Conservation (phyloP, 2,329 filamentous ascomycete species). For the Talaromyces sp. region DNA sequence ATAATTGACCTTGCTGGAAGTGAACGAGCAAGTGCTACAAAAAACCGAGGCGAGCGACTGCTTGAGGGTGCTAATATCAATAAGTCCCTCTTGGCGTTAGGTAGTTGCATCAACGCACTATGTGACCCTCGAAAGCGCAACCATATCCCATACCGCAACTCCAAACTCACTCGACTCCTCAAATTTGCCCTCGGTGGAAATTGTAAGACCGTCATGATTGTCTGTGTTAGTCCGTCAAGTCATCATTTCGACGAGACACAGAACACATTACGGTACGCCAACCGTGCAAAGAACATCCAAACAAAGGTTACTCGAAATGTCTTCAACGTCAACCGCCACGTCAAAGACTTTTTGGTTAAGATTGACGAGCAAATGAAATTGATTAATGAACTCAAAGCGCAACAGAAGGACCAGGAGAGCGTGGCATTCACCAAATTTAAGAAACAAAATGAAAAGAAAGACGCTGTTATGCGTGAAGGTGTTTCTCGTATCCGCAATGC, state of each 20-base stretch:
- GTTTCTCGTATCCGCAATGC: constrained; percentile 76
- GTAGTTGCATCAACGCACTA: constrained; percentile 96
- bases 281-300: constrained; percentile 98
- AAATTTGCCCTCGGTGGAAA: constrained; percentile 98
- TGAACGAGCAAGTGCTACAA: constrained; percentile 92
- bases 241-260: constrained; percentile 98
- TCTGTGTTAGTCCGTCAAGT: constrained; percentile 95
- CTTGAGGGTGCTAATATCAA: constrained; percentile 98
- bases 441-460: constrained; percentile 85
- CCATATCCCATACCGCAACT: constrained; percentile 96
- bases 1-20: constrained; percentile 98
- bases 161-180: constrained; percentile 89
- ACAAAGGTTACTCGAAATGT: constrained; percentile 99
- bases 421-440: constrained; percentile 84
- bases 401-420: constrained; percentile 86
- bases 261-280: constrained; percentile 95
- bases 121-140: constrained; percentile 90
- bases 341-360: constrained; percentile 98
- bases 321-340: constrained; percentile 97
- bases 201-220: constrained; percentile 99
- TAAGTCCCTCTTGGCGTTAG: constrained; percentile 91
- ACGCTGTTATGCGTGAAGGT: constrained; percentile 74
- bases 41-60: constrained; percentile 89
- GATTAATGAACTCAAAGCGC: constrained; percentile 91
- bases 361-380: constrained; percentile 98